Evolutionary conservation across 2,329 filamentous ascomycete species (phyloP).

Genomic region (Pestalotiopsis sp.): DNA sequence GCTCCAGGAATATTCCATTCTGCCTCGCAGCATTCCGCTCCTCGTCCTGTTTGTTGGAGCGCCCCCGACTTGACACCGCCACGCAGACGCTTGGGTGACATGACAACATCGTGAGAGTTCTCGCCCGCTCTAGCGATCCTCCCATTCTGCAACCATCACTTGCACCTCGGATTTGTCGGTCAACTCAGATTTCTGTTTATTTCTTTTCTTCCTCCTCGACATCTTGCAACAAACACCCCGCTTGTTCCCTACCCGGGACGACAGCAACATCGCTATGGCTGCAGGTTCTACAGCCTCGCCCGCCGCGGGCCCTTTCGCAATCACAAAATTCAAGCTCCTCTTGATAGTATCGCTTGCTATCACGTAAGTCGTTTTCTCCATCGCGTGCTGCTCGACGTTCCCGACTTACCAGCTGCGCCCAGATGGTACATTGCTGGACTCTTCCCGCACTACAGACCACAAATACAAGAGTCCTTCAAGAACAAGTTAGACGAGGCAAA

Average conservation of each 20-base stretch:
- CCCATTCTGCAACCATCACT: background rate
- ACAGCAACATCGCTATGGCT: slow-evolving; percentile 16
- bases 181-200: background rate
- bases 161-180: background rate
- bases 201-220: background rate
- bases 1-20: background rate
- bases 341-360: slow-evolving; percentile 36
- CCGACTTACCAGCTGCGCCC: background rate
- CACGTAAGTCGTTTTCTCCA: slow-evolving; percentile 32
- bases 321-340: slow-evolving; percentile 39
- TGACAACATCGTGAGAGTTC: background rate
- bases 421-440: slow-evolving; percentile 52
- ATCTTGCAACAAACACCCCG: background rate
- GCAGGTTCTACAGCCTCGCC: slow-evolving; percentile 15
- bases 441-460: slow-evolving; percentile 45
- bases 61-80: background rate
- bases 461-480: slow-evolving; percentile 40
- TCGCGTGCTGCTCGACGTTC: background rate
- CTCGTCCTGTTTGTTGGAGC: background rate
- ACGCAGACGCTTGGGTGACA: background rate
- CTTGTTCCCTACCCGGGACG: background rate
- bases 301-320: slow-evolving; percentile 23
- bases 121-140: background rate
- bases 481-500: slow-evolving; percentile 41
- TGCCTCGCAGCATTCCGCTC: background rate